These are phyloP conservation scores for Endocladia muricata DNA, from an alignment of 31 red algal species.

Conservation along the genomic window DNA sequence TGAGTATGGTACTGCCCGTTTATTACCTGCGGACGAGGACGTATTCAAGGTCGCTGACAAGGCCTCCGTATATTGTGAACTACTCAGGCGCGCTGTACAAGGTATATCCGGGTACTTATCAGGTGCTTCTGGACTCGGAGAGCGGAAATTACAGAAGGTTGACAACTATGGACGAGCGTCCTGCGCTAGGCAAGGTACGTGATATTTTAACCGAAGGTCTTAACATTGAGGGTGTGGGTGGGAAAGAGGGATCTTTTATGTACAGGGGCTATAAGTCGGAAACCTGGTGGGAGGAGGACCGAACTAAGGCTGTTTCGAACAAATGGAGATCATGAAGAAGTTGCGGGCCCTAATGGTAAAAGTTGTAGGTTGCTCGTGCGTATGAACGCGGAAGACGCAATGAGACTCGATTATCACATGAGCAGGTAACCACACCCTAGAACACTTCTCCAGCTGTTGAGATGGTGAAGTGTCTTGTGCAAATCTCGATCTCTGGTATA, in stretches of 20 bases:
- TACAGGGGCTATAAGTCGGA: constrained; percentile 68
- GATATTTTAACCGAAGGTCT: constrained; percentile 76
- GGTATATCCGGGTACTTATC: constrained; percentile 84
- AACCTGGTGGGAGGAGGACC: constrained; percentile 90
- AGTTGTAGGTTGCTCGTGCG: no score
- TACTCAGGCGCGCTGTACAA: constrained; percentile 86
- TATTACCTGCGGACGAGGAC: constrained; percentile 92
- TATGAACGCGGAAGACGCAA: no score
- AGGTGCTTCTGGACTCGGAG: constrained; percentile 78
- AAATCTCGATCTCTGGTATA: no score
- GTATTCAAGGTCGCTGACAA: constrained; percentile 72
- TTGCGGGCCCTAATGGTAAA: no score
- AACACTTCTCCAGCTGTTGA: no score
- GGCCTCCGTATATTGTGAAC: constrained; percentile 85
- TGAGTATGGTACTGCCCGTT: constrained; percentile 79
- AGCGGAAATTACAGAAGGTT: constrained; percentile 63
- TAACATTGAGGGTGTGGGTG: constrained; percentile 39
- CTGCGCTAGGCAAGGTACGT: constrained; percentile 58
- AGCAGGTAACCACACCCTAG: no score
- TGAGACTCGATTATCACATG: no score
- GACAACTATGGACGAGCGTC: constrained; percentile 41
- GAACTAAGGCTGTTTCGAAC: constrained; percentile 37
- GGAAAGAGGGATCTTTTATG: constrained; percentile 40
- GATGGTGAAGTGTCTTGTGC: no score
- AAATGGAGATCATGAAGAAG: constrained; percentile 7